Base-by-base conservation (phyloP, 371 early-diverging fungal species). In the Funneliformis caledonium region DNA sequence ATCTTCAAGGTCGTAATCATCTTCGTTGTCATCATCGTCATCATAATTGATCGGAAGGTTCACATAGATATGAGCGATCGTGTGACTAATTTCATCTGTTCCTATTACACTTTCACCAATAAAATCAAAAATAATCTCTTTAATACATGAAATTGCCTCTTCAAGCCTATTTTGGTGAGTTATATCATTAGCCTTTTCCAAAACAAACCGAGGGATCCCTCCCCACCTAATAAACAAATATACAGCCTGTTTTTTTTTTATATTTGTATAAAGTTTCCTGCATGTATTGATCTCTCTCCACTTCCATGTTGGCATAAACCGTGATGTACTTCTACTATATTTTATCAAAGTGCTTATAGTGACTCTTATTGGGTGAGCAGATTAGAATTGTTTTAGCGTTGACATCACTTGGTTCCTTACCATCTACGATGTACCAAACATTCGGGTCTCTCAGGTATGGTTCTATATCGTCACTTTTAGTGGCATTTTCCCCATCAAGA, bases 351-450 rank as follows among this genome's bases (percentile, higher is more conserved):
- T n/a, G n/a, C n/a, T 2, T 4, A n/a, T 70, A 70, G 47, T 70
- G 43, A 7, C 19, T 26, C 56, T 14, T 45, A 4, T 42, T 50
- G 31, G 74, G 50, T 4, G 31, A 73, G 52, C 74, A 73, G 52
- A 74, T n/a, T 45, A 73, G 74, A 56, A 73, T 73, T 33, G 72
- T 70, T 42, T 70, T 70, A 70, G 72, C 72, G 0, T 70, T 31
- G 22, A 73, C 73, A 26, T 73, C 3, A 4, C n/a, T 45, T 52
- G 73, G 73, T 45, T 37, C 14, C 45, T 42, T 33, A 19, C 69
- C 69, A 69, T 69, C 73, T 73, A 73, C 73, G 50, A 73, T 73
- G 50, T 73, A 73, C 73, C 73, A 73, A 22, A 73, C 73, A 52
- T 4, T 33, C 45, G 19, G 16, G 7, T 48, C 10, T 45, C 52